Evolutionary conservation across 768 basidiomycete species (phyloP), one percentile per base, ranked within the genome.

Genomic region (Lentinula edodes): DNA sequence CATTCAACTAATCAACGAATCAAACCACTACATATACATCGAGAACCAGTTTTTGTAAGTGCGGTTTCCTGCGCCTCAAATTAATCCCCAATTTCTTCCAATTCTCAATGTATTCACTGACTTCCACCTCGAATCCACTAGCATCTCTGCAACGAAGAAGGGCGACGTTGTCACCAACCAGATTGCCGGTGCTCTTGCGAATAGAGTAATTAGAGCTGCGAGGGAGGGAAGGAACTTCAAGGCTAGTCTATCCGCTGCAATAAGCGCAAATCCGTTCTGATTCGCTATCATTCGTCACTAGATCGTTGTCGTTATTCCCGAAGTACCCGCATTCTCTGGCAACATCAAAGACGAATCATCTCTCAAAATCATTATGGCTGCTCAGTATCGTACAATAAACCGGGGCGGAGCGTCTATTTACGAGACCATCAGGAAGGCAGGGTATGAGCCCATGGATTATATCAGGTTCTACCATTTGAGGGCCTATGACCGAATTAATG

Each of bases 391-490:
- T 46, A 90, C 90, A 0, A 95, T 98, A 66, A 95, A 95, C 69
- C 85, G 95, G 20, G 95, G 95, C 6, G 92, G 91, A 0, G 78
- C 81, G 62, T 92, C 90, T 62, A 93, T 95, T 66, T 93, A 93
- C 65, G 93, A 95, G 66, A 82, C 87, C 69, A 78, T 95, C 34
- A 82, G 88, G 39, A 85, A 81, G 65, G 90, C 83, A 18, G 90
- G 91, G 3, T 89, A 79, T 66, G 89, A 94, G 38, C 91, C 91
- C 89, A 67, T 77, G 75, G 87, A 95, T 61, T 95, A 89, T 70
- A 90, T 97, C 66, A 83, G 88, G 10, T 93, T 97, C 80, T 98
- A 91, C 76, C 94, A 98, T 74, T 80, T 99, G 28, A 84, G 97
- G 35, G 78, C 88, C 1, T 99, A 95, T 70, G 95, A 98, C 69